Percentiles rank a stretch among this genome's conserved stretches.
phyloP scores from a whole-genome alignment of 208 protist species.

The Crithidia brevicula region DNA sequence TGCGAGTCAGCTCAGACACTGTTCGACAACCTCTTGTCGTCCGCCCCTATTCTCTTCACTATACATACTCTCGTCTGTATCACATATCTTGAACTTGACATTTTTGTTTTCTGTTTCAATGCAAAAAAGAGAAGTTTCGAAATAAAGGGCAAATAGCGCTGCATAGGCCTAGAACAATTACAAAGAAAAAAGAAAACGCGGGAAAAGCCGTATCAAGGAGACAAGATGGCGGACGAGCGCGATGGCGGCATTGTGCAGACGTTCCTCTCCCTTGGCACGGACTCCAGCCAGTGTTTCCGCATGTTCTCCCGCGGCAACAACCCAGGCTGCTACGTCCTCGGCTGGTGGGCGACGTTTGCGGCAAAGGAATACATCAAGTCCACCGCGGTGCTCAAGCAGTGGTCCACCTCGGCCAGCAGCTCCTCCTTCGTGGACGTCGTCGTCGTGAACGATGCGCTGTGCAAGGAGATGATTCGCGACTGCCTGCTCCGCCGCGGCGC shows the following conservation, averaged over 20 bases:
- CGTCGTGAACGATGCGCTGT: constrained; percentile 84
- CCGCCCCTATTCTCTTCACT: too few relatives aligned
- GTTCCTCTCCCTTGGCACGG: constrained; percentile 62
- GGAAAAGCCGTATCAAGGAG: background rate
- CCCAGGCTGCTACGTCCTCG: constrained; percentile 79
- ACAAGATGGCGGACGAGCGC: constrained; percentile 72
- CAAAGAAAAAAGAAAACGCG: constrained; percentile 18
- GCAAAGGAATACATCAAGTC: constrained; percentile 91
- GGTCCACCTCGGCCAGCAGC: constrained; percentile 27
- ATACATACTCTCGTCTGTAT: too few relatives aligned
- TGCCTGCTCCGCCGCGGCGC: constrained; percentile 81
- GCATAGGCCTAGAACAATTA: background rate
- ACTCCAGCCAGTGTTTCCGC: constrained; percentile 73
- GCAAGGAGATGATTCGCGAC: constrained; percentile 85
- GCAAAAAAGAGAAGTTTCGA: too few relatives aligned
- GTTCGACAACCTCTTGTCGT: too few relatives aligned
- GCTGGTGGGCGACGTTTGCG: constrained; percentile 74
- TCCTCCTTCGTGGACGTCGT: constrained; percentile 53
- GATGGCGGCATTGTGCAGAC: constrained; percentile 66
- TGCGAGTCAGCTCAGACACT: too few relatives aligned
- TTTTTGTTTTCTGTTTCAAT: background rate
- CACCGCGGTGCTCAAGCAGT: constrained; percentile 78
- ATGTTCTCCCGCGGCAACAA: constrained; percentile 71
- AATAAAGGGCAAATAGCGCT: too few relatives aligned
- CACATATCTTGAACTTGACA: background rate